A percentile compares a stretch with the other conserved stretches of the same genome.
phyloP scores from a whole-genome alignment of 1,284 basidiomycete species.

The Papiliotrema fonsecae region DNA sequence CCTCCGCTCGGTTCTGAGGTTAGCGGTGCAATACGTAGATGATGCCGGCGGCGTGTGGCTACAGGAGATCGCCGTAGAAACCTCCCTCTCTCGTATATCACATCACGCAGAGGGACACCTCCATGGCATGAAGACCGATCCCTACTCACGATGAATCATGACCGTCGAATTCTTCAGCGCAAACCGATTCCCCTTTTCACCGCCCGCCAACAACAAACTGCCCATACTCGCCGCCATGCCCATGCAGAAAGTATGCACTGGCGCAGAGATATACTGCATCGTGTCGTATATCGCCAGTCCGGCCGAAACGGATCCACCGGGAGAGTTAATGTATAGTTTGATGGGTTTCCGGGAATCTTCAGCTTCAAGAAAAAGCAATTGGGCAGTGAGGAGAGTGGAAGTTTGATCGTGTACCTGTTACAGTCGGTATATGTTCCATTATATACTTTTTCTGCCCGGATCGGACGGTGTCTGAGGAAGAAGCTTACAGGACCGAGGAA shows the following conservation, averaged over 20 bases:
- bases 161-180: conserved; percentile 86
- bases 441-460: no score
- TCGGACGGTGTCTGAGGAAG: no score
- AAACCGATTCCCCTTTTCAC: conserved; percentile 78
- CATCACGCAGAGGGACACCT: no score
- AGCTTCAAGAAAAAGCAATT: conserved; percentile 87
- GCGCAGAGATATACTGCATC: conserved; percentile 77
- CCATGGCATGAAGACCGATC: neutral
- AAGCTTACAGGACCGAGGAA: conserved; percentile 89
- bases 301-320: conserved; percentile 87
- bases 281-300: conserved; percentile 94
- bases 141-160: conserved; percentile 89
- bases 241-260: conserved; percentile 90
- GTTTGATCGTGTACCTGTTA: conserved; percentile 76
- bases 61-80: no score
- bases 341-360: conserved; percentile 88
- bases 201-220: conserved; percentile 77
- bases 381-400: conserved; percentile 78
- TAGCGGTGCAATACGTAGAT: neutral
- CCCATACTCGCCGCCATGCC: conserved; percentile 93
- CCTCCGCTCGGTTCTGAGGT: conserved; percentile 82
- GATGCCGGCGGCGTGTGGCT: no score
- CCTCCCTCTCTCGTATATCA: no score
- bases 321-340: conserved; percentile 89
- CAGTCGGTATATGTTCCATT: no score